Evolutionary conservation across 164 flowering plant genomes (phyloP).

Genomic region (Brasenia schreberi): DNA sequence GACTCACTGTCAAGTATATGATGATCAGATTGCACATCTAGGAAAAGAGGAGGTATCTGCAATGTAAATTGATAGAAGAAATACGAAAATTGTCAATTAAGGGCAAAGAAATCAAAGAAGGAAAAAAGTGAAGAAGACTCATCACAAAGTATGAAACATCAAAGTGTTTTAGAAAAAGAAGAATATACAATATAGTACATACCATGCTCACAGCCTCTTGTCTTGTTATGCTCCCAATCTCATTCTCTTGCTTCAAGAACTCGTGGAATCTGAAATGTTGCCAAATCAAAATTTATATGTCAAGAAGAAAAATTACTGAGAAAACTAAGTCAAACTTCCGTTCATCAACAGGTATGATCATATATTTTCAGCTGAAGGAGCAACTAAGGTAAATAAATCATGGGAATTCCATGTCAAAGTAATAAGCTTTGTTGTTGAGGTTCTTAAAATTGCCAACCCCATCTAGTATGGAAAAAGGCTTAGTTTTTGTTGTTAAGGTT

Average conservation of each 20-base stretch:
- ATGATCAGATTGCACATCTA: conserved; percentile 77
- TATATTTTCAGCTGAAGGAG: too few species aligned
- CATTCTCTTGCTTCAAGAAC: conserved; percentile 92
- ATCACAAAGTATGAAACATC: too few species aligned
- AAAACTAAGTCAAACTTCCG: background rate
- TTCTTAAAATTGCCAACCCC: too few species aligned
- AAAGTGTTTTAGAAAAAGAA: background rate
- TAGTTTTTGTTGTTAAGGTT: too few species aligned
- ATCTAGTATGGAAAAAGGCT: too few species aligned
- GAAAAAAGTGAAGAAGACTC: too few species aligned
- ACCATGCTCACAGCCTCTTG: conserved; percentile 99
- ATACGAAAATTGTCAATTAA: background rate
- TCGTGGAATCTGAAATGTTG: conserved; percentile 66
- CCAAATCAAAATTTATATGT: background rate
- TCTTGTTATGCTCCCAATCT: conserved; percentile 92
- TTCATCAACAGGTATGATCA: too few species aligned
- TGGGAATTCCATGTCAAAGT: too few species aligned
- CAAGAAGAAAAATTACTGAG: background rate
- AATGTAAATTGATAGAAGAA: background rate
- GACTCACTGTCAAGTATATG: conserved; percentile 76
- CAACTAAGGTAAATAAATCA: too few species aligned
- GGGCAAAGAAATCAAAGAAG: background rate
- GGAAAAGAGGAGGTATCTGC: conserved; percentile 93
- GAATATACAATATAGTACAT: conserved; percentile 8
- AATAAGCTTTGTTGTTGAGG: too few species aligned